These are phyloP conservation scores for Dendryphion nanum DNA, from an alignment of 2,329 filamentous ascomycete species.

Conservation along the genomic window DNA sequence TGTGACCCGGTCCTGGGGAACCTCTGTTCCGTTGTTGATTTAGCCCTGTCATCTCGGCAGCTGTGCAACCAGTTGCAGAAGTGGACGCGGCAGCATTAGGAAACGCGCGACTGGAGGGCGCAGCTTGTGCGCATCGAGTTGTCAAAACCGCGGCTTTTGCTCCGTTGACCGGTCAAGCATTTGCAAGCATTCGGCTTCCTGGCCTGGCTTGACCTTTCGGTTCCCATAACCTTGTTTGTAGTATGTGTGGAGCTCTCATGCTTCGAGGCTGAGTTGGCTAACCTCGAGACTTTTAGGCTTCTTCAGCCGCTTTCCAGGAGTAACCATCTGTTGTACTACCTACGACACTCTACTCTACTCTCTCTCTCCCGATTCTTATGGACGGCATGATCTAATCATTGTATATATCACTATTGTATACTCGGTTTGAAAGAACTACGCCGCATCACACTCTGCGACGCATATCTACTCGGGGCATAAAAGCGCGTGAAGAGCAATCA, in stretches of 20 bases:
- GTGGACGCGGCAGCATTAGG: neutral
- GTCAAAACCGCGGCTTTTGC: neutral
- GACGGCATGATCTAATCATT: neutral
- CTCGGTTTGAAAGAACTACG: too few relatives aligned
- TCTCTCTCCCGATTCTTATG: neutral
- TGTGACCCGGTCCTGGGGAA: neutral
- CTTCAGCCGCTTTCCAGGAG: neutral
- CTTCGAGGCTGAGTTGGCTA: neutral
- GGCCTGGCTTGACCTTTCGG: neutral
- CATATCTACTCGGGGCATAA: neutral
- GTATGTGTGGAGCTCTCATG: neutral
- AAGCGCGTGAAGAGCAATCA: slow-evolving; percentile 9
- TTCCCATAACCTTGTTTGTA: neutral
- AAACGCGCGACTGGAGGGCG: neutral
- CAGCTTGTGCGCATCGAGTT: neutral
- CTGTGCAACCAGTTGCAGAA: neutral
- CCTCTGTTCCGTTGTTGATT: neutral
- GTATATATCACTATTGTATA: neutral
- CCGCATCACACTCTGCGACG: neutral
- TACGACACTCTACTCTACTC: neutral
- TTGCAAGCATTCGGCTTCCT: neutral
- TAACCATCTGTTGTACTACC: neutral
- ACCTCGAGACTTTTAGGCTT: neutral
- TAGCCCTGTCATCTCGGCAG: neutral
- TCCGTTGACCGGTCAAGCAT: neutral